phyloP scores from a whole-genome alignment of 2,329 filamentous ascomycete species.

The Clonostachys chloroleuca region DNA sequence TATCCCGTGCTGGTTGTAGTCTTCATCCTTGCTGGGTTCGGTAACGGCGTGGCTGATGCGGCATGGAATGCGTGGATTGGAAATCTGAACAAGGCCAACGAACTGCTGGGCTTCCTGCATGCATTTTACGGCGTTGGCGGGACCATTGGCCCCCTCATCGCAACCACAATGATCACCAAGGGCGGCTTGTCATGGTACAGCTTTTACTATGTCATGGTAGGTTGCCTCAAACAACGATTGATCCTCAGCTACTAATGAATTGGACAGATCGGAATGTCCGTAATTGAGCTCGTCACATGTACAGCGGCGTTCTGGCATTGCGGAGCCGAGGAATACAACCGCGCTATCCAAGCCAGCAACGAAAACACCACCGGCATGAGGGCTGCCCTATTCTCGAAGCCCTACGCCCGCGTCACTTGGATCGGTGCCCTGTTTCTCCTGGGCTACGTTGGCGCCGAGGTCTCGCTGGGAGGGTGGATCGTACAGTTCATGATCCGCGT shows the following conservation, averaged over 20 bases:
- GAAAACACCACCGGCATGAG: background rate
- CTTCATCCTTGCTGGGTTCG: background rate
- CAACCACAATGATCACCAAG: background rate
- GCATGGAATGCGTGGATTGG: background rate
- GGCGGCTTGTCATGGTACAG: background rate
- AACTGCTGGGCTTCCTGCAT: background rate
- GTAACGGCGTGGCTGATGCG: background rate
- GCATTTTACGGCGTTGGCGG: background rate
- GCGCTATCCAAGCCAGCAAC: background rate
- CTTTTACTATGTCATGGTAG: background rate
- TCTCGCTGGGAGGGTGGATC: background rate
- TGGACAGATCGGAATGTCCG: too few relatives aligned
- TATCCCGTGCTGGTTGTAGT: background rate
- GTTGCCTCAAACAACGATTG: background rate
- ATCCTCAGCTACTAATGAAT: too few relatives aligned
- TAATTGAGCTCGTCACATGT: too few relatives aligned
- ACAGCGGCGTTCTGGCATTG: too few relatives aligned
- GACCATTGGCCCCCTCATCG: background rate
- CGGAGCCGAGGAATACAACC: background rate
- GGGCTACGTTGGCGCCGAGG: background rate
- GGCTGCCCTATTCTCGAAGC: background rate
- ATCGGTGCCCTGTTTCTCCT: background rate
- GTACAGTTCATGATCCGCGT: background rate
- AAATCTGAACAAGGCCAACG: background rate
- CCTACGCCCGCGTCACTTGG: background rate